phyloP scores from a whole-genome alignment of 495 filamentous ascomycete species.

The Aspergillus panamensis region DNA sequence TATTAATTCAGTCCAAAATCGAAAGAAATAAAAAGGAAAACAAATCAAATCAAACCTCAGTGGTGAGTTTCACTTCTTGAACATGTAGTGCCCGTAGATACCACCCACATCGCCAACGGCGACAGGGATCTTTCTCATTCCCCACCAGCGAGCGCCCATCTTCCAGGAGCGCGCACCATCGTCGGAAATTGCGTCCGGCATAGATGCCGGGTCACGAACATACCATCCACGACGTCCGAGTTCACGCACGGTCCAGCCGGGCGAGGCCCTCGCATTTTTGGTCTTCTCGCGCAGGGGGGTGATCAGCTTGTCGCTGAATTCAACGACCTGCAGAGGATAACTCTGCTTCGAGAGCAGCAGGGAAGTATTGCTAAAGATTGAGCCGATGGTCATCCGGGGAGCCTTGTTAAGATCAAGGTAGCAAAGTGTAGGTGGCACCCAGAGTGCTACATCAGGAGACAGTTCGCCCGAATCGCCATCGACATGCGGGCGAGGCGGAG shows the following conservation, averaged over 20 bases:
- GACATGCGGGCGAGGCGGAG: conserved; percentile 25
- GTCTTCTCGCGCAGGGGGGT: conserved; percentile 53
- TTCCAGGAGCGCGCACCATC: conserved; percentile 70
- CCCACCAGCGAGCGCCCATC: conserved; percentile 87
- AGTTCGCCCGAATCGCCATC: conserved; percentile 29
- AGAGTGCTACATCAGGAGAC: conserved; percentile 31
- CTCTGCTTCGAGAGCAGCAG: conserved; percentile 58
- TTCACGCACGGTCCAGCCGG: conserved; percentile 67
- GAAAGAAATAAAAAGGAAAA: conserved; percentile 6
- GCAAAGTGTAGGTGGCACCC: conserved; percentile 63
- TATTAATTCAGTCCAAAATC: conserved; percentile 10
- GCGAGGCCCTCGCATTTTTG: conserved; percentile 46
- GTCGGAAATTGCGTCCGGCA: conserved; percentile 32
- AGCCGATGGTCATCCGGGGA: conserved; percentile 54
- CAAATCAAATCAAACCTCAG: neutral
- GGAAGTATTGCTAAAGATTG: conserved; percentile 59
- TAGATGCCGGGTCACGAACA: conserved; percentile 50
- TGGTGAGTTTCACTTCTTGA: conserved; percentile 51
- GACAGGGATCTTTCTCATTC: conserved; percentile 81
- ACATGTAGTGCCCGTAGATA: conserved; percentile 86
- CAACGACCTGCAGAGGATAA: conserved; percentile 74
- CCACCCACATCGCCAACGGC: conserved; percentile 75
- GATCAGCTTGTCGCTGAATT: conserved; percentile 70
- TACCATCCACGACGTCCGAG: conserved; percentile 69
- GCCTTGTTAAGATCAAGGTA: conserved; percentile 71